Evolutionary conservation across 1,284 basidiomycete species (phyloP), one percentile per base, ranked within the genome.

Genomic region (Trichosporon coremiiforme): DNA sequence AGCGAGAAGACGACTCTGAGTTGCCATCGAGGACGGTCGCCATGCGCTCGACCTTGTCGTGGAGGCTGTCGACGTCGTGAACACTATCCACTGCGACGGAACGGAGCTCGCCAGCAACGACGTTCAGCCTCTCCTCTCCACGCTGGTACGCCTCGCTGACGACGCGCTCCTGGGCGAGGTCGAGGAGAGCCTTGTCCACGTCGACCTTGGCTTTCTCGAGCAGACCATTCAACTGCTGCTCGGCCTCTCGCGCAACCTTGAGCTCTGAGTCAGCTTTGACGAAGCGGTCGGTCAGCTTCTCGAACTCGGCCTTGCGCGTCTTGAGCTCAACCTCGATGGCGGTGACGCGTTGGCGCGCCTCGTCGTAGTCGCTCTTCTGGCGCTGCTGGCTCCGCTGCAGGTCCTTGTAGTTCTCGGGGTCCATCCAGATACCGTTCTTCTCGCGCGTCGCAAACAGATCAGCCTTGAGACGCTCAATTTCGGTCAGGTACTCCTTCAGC

Each of bases 361-460:
- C 94, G 68, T 90, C 88, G 68, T 90, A 86, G 76, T 92, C 90
- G 13, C 90, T 91, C 76, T 89, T 88, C 67, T 87, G 87, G 64
- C 90, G 84, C 75, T 93, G 90, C 73, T 93, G 89, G 75, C 93
- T 91, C 0, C 86, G 84, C n/a, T 85, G 88, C 84, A 96, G 87
- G 80, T 95, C 90, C 65, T 87, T 88, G 93, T 93, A 97, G 7
- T 89, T 90, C 76, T 96, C 94, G 74, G 93, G 90, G 1, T 92
- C 91, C 79, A 98, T 90, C 82, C 91, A 95, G 55, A 97, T 93
- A 6, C 95, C 95, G 78, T 95, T 95, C 87, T 96, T 95, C 82
- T 96, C 94, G 62, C 95, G 87, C 1, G 94, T 90, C 1, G 95
- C 94, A 71, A 83, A 71, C 4, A 99, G 86, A 75, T 99, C 96